Conservation (phyloP, 176 grass and related monocot genomes). For the Zea mays region Zm-B73-REFERENCE-NAM-5.0 NC_050099.1:6429501-6430000, state of each 20-base stretch:
- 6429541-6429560: too few relatives aligned
- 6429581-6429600: too few relatives aligned
- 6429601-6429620: too few relatives aligned
- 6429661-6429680: not conserved
- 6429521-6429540: too few relatives aligned
- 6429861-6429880: constrained; percentile 69
- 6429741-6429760: constrained; percentile 39
- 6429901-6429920: constrained; percentile 76
- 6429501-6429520: too few relatives aligned
- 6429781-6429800: constrained; percentile 44
- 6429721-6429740: constrained; percentile 35
- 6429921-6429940: too few relatives aligned
- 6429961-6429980: too few relatives aligned
- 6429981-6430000: not conserved
- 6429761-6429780: constrained; percentile 28
- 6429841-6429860: constrained; percentile 46
- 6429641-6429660: too few relatives aligned
- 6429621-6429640: too few relatives aligned
- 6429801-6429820: constrained; percentile 50
- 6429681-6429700: constrained; percentile 20
- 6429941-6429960: too few relatives aligned
- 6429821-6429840: constrained; percentile 51
- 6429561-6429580: too few relatives aligned
- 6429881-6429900: constrained; percentile 78
- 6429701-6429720: constrained; percentile 9